Evolutionary conservation across 805 yeast genomes (phyloP), one percentile per base, ranked within the genome.

Genomic region (Ogataea methanolica): DNA sequence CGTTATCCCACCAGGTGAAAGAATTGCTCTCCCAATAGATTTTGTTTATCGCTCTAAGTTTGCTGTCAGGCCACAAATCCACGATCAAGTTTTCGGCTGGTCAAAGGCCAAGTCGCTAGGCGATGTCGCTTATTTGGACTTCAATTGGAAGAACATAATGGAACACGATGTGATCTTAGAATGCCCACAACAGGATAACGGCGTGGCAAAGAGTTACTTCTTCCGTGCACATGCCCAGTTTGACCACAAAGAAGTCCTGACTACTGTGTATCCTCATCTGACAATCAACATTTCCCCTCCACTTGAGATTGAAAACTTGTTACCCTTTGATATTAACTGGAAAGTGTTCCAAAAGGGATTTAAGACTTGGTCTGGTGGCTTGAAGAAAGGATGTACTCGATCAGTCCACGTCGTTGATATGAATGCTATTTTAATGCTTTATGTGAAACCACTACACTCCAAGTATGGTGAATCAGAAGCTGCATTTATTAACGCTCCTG

Each of bases 221-320:
- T 84, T 87, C 67, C 92, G 86, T 54, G 85, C 85, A 0, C 85
- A 79, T 54, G 89, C 92, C 1, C 65, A 70, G 40, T 85, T 67
- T 63, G 80, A 85, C 52, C 62, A 69, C 16, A 72, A 76, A n/a
- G 95, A 88, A 52, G 90, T 89, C 0, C 68, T 90, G 23, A 76
- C 87, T 0, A 72, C 75, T 48, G 75, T 87, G 1, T 95, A 88
- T 59, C 99, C 99, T 0, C 94, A 88, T 57, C 76, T 92, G 87
- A 76, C 73, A 8, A 68, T 94, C 22, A 75, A 82, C 4, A 68
- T 94, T 6, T 81, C 94, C 0, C 88, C 98, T 0, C 98, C 99
- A 0, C 67, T 94, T 41, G 88, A 87, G 55, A 73, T 94, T 48
- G 90, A 87, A 55, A 94, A 94, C 59, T 69, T 89, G 44, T 64